These are phyloP conservation scores for Paraphaeosphaeria minitans DNA, from an alignment of 2,329 filamentous ascomycete genomes.

Conservation along the genomic window DNA sequence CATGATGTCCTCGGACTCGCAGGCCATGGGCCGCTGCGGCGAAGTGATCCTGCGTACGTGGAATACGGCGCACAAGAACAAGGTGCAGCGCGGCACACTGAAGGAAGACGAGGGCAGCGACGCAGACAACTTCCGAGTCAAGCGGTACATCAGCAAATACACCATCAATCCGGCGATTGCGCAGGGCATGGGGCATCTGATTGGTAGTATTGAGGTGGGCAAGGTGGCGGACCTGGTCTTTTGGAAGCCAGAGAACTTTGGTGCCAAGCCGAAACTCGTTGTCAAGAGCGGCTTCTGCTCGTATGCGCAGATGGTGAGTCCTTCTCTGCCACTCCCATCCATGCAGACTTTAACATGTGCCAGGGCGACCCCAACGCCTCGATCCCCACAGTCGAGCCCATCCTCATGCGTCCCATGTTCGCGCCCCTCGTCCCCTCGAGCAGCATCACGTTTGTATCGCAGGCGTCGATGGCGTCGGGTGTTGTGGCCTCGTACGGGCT, in stretches of 20 bases:
- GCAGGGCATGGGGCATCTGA: constrained; percentile 85
- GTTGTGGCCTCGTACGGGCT: constrained; percentile 73
- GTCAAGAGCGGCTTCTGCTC: constrained; percentile 88
- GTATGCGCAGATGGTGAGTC: constrained; percentile 77
- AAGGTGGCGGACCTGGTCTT: constrained; percentile 89
- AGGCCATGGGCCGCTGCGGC: constrained; percentile 95
- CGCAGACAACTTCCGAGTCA: constrained; percentile 90
- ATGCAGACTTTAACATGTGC: constrained; percentile 4
- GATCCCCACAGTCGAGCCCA: constrained; percentile 85
- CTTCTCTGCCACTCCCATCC: neutral
- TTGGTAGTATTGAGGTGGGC: constrained; percentile 86
- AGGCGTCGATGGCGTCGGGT: constrained; percentile 70
- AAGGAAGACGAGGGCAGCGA: constrained; percentile 77
- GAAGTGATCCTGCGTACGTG: constrained; percentile 92
- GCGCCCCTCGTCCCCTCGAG: constrained; percentile 72
- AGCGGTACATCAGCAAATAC: constrained; percentile 93
- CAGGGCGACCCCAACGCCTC: constrained; percentile 57
- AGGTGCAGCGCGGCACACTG: constrained; percentile 77
- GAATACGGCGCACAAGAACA: constrained; percentile 98
- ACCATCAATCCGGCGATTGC: constrained; percentile 92
- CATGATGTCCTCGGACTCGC: constrained; percentile 96
- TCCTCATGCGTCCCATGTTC: constrained; percentile 86
- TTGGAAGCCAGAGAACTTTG: constrained; percentile 86
- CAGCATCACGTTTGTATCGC: constrained; percentile 82
- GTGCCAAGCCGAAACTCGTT: constrained; percentile 79